A percentile compares a stretch with the other conserved stretches of the same genome.
Conservation (phyloP, 257 asterid genomes). For the Cynanchum wilfordii region DNA sequence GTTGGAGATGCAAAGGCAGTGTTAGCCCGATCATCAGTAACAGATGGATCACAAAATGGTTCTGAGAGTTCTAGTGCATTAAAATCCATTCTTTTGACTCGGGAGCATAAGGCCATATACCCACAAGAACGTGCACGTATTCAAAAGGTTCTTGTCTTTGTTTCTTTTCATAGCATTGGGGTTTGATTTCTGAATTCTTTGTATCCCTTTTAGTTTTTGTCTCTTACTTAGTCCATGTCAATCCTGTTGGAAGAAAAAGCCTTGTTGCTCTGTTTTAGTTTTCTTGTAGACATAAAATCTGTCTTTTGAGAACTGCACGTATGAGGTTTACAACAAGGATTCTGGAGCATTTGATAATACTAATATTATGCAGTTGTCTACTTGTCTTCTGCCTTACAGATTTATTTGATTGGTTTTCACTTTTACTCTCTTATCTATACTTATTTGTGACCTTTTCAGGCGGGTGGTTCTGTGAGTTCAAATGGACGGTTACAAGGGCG, state of each 20-base stretch:
- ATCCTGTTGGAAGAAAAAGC: background rate
- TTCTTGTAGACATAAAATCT: background rate
- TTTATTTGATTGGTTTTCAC: background rate
- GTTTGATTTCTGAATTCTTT: background rate
- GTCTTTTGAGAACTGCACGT: background rate
- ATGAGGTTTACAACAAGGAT: background rate
- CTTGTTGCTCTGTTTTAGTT: background rate
- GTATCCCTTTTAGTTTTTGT: background rate
- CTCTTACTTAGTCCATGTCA: background rate
- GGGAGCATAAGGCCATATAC: conserved; percentile 88
- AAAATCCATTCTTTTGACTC: conserved; percentile 78
- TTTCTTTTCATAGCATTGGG: background rate
- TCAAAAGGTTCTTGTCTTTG: conserved; percentile 48
- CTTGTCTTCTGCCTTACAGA: background rate
- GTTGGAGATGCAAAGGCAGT: conserved; percentile 91
- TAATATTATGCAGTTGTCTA: background rate
- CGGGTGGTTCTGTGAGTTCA: conserved; percentile 85
- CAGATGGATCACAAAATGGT: conserved; percentile 35
- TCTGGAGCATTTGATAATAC: background rate
- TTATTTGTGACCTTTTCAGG: conserved; percentile 35
- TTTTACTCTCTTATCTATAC: background rate
- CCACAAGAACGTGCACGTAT: conserved; percentile 91
- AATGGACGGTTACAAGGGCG: conserved; percentile 89
- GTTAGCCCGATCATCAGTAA: conserved; percentile 64
- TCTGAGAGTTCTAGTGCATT: conserved; percentile 30